These are phyloP conservation scores for Scleroderma citrinum DNA, from an alignment of 768 basidiomycete genomes.

Conservation along the genomic window DNA sequence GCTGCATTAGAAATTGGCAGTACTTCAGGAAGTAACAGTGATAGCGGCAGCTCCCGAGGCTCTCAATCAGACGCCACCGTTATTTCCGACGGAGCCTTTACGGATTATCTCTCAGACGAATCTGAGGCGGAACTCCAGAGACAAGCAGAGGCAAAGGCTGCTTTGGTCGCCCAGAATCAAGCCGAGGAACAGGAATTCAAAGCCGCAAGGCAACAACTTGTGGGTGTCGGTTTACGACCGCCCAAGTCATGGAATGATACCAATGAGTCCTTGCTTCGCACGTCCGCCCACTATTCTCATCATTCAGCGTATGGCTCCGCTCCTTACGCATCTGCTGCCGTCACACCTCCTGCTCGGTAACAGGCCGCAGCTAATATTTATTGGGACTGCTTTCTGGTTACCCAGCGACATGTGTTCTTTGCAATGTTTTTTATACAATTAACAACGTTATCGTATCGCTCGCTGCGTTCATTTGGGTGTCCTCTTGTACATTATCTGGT, in stretches of 20 bases:
- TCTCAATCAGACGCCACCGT: conserved; percentile 70
- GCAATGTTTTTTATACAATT: conserved; percentile 21
- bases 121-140: conserved; percentile 86
- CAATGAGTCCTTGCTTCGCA: conserved; percentile 29
- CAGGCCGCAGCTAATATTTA: conserved; percentile 5
- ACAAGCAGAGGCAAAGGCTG: conserved; percentile 78
- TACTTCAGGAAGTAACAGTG: conserved; percentile 58
- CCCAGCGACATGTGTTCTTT: conserved; percentile 4
- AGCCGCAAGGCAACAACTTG: conserved; percentile 73
- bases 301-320: conserved; percentile 25
- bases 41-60: conserved; percentile 42
- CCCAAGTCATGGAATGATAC: conserved; percentile 71
- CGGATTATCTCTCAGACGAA: conserved; percentile 88
- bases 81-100: conserved; percentile 83
- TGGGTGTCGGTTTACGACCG: conserved; percentile 65
- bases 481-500: conserved; percentile 15
- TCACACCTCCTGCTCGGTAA: conserved; percentile 27
- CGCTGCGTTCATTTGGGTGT: conserved; percentile 7
- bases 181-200: conserved; percentile 79
- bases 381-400: conserved; percentile 18
- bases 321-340: conserved; percentile 19
- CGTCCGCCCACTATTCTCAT: conserved; percentile 19
- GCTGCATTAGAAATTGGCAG: conserved; percentile 31
- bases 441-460: conserved; percentile 12
- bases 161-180: conserved; percentile 70